phyloP scores from a whole-genome alignment of 768 basidiomycete genomes.

The Hericium coralloides region DNA sequence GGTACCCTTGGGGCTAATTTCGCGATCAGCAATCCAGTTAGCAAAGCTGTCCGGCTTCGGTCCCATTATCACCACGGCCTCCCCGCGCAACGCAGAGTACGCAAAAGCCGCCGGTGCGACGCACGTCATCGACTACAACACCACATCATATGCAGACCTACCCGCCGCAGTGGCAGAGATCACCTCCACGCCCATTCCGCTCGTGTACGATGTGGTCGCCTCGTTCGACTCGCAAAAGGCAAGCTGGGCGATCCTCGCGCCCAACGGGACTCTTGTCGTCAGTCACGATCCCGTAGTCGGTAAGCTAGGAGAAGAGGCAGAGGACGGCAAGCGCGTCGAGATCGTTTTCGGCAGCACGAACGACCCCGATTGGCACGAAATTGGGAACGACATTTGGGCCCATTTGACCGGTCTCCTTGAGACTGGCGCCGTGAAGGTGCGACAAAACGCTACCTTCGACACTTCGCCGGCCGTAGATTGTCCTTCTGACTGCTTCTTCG shows the following conservation, averaged over 20 bases:
- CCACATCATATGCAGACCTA: neutral
- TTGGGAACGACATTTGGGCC: conserved; percentile 2
- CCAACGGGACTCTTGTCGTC: conserved; percentile 15
- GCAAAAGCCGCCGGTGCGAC: neutral
- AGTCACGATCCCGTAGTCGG: neutral
- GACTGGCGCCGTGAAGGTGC: conserved; percentile 7
- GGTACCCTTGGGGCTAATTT: neutral
- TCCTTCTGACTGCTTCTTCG: neutral
- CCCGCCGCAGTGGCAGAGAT: conserved; percentile 5
- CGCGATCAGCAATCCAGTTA: conserved; percentile 17
- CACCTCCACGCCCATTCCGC: conserved; percentile 14
- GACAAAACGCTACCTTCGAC: neutral
- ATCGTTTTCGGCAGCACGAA: neutral
- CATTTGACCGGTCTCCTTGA: conserved; percentile 1
- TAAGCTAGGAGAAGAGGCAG: neutral
- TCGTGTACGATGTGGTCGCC: conserved; percentile 19
- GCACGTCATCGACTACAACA: conserved; percentile 3
- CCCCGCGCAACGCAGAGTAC: conserved; percentile 12
- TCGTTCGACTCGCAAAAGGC: conserved; percentile 16
- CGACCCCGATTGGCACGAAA: neutral
- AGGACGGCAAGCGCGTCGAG: neutral
- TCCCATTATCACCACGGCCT: conserved; percentile 22
- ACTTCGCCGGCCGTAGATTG: neutral
- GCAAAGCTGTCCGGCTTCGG: conserved; percentile 19
- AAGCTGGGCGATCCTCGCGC: conserved; percentile 16